Evolutionary conservation across 805 yeast species (phyloP), one percentile per base, ranked within the genome.

Genomic region (Candida hungchunana): DNA sequence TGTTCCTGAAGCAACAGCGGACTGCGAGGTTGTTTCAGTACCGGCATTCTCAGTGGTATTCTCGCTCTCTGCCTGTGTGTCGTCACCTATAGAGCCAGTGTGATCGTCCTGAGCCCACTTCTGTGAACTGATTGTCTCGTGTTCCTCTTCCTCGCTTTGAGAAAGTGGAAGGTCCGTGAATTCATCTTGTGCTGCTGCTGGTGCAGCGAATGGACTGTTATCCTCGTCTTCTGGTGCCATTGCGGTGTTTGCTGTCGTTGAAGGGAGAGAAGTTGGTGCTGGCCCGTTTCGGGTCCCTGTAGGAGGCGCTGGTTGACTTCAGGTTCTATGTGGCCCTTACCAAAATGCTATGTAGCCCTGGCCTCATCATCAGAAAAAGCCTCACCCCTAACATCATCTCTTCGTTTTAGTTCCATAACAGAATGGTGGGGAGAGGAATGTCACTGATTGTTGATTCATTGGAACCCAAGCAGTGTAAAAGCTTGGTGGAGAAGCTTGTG

Each of bases 101-200:
- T 28, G 31, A 17, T 8, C 11, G 23, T 20, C 23, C 11, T 20
- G 10, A 20, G 23, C 23, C 23, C 23, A 20, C 23, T 20, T 11
- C 8, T 8, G 23, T 20, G n/a, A n/a, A n/a, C n/a, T n/a, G n/a
- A n/a, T n/a, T n/a, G n/a, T 24, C 21, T 26, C 20, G 24, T 12
- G 14, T 29, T 24, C 42, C 20, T 43, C 46, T 3, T 43, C 55
- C 12, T 50, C 55, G 10, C 38, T 53, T 10, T 31, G 31, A 17
- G 32, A 31, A 16, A 54, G 37, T 6, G 59, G 56, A 6, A 53
- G 37, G 32, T 54, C 58, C 2, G 55, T 51, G 42, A 54, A 54
- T 11, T 42, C 55, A 27, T 53, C 56, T 15, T 47, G n/a, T n/a
- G n/a, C 47, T 3, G 21, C 22, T 4, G 35, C 17, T 2, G 47